Evolutionary conservation across 352 stramenopile species (phyloP).

Genomic region (Plasmopara viticola): DNA sequence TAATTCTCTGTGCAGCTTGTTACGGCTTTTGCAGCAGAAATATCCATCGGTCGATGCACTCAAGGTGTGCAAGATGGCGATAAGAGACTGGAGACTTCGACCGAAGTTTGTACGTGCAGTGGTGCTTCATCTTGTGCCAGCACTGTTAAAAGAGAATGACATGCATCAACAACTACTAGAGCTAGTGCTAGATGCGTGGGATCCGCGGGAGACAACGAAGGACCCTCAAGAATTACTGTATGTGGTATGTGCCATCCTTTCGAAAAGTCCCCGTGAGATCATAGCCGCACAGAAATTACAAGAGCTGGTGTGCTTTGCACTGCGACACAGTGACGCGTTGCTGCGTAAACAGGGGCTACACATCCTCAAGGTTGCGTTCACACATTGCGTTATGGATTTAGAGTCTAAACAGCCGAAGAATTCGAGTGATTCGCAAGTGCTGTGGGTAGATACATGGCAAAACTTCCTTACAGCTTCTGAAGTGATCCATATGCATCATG

Average conservation of each 20-base stretch:
- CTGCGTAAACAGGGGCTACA: conserved; percentile 67
- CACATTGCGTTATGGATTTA: conserved; percentile 29
- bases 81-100: conserved; percentile 27
- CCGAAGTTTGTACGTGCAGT: conserved; percentile 46
- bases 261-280: conserved; percentile 31
- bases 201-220: conserved; percentile 4
- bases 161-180: conserved; percentile 15
- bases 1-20: conserved; percentile 39
- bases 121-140: conserved; percentile 40
- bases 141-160: conserved; percentile 18
- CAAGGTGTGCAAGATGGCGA: conserved; percentile 35
- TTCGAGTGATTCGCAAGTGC: conserved; percentile 5
- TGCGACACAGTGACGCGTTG: conserved; percentile 46
- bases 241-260: conserved; percentile 53
- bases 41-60: conserved; percentile 11
- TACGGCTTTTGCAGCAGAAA: conserved; percentile 29
- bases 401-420: conserved; percentile 8
- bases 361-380: conserved; percentile 60
- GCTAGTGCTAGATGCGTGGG: conserved; percentile 23
- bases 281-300: conserved; percentile 36
- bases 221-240: conserved; percentile 51
- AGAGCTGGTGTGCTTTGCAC: conserved; percentile 40
- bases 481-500: conserved; percentile 80
- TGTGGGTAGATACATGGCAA: conserved; percentile 42
- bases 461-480: conserved; percentile 70